Conservation (phyloP, 768 basidiomycete genomes). For the Royoungia palumana region DNA sequence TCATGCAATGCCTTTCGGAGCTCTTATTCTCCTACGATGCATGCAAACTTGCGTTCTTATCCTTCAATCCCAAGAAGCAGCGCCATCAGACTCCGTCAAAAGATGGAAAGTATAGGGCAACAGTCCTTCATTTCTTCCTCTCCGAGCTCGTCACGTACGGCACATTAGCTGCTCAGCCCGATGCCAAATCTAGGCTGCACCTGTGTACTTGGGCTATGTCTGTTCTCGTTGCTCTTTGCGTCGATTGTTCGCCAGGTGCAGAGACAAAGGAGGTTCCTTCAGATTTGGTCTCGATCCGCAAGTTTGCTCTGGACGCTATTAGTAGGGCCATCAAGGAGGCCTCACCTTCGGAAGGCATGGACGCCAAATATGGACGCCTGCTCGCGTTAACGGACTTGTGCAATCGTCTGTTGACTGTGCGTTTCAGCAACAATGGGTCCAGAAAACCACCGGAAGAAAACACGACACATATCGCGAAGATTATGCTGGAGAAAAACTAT, state of each 20-base stretch:
- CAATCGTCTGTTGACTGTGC: constrained; percentile 79
- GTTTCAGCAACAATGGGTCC: constrained; percentile 53
- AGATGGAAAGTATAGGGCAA: constrained; percentile 61
- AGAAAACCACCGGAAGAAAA: constrained; percentile 61
- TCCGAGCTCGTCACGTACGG: constrained; percentile 79
- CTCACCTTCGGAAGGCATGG: constrained; percentile 53
- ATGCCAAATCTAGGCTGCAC: constrained; percentile 52
- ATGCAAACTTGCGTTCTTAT: constrained; percentile 86
- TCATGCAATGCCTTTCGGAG: constrained; percentile 91
- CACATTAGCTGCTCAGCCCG: constrained; percentile 61
- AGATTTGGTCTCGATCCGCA: constrained; percentile 87
- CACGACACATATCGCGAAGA: constrained; percentile 91
- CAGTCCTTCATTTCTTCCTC: constrained; percentile 77
- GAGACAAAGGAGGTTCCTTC: constrained; percentile 74
- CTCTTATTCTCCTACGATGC: constrained; percentile 88
- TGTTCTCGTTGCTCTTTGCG: constrained; percentile 88
- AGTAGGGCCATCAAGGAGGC: constrained; percentile 84
- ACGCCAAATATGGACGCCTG: constrained; percentile 82
- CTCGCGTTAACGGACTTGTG: constrained; percentile 86
- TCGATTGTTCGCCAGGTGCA: constrained; percentile 65
- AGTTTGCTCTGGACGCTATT: constrained; percentile 86
- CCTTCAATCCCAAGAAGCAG: constrained; percentile 62
- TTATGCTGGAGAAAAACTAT: constrained; percentile 98
- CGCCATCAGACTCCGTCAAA: constrained; percentile 59
- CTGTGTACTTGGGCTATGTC: constrained; percentile 88